These are phyloP conservation scores for Pythium utonaiense DNA, from an alignment of 352 stramenopile species.

Conservation along the genomic window DNA sequence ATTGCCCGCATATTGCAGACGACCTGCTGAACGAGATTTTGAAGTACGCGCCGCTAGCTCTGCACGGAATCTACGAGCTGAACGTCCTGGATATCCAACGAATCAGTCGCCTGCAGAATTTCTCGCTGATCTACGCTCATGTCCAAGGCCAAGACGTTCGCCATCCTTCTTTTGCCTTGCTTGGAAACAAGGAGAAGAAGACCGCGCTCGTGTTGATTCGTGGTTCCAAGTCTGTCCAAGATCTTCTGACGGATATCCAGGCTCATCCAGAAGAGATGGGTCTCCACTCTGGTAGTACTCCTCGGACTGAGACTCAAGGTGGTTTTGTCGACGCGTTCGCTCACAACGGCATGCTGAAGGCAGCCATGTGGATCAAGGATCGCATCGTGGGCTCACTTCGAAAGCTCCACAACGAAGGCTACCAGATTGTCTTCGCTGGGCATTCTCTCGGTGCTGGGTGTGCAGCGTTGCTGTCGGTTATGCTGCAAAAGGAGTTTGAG, in stretches of 20 bases:
- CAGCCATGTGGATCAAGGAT: slow-evolving; percentile 86
- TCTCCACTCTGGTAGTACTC: slow-evolving; percentile 30
- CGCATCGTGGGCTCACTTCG: slow-evolving; percentile 73
- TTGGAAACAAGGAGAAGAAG: slow-evolving; percentile 80
- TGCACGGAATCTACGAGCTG: slow-evolving; percentile 84
- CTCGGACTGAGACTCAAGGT: slow-evolving; percentile 42
- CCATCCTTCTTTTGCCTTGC: slow-evolving; percentile 74
- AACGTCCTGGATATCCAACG: slow-evolving; percentile 83
- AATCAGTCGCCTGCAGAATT: slow-evolving; percentile 75
- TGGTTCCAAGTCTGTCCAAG: slow-evolving; percentile 84
- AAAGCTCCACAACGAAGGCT: slow-evolving; percentile 69
- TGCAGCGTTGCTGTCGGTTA: slow-evolving; percentile 70
- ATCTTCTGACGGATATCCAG: slow-evolving; percentile 83
- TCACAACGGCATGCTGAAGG: slow-evolving; percentile 85
- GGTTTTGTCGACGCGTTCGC: slow-evolving; percentile 85
- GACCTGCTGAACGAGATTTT: slow-evolving; percentile 68
- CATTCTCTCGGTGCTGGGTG: slow-evolving; percentile 81
- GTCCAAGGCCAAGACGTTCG: slow-evolving; percentile 80
- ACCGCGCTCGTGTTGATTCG: slow-evolving; percentile 75
- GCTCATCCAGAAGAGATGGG: slow-evolving; percentile 76
- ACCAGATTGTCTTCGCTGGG: slow-evolving; percentile 76
- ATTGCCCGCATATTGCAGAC: slow-evolving; percentile 59
- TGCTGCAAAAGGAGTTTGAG: slow-evolving; percentile 85
- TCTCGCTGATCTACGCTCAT: slow-evolving; percentile 76
- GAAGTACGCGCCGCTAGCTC: slow-evolving; percentile 68